Evolutionary conservation across 345 rosid genomes (phyloP), one percentile per base, ranked within the genome.

Genomic region (Gynandropsis gynandra): DNA sequence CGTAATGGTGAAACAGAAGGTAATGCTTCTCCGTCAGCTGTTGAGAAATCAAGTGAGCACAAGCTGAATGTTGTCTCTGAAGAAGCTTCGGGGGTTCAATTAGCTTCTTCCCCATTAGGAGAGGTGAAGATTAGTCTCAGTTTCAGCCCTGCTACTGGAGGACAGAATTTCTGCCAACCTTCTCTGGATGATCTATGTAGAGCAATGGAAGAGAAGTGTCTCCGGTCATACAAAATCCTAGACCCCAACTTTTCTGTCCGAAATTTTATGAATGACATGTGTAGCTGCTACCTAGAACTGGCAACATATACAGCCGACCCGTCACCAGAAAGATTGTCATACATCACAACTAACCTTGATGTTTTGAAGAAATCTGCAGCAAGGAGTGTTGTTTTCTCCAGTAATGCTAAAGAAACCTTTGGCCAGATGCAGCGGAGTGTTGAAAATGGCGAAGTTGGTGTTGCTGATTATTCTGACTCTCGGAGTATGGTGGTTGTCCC

Each of bases 121-220:
- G 98, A 84, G 73, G 95, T 87, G 76, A 84, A 84, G 77, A 68
- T 87, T 61, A 80, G 74, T 72, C 62, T 90, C 36, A 80, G 76
- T 65, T 90, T 76, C 76, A 61, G 69, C 67, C 71, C 80, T 71
- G 54, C 78, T 61, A 52, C 69, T 67, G 81, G 76, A 69, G 76
- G 74, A 36, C 69, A 77, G 31, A 74, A 68, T 63, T 64, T 68
- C 43, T 83, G 63, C 51, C 58, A 78, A 75, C 92, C 92, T 68
- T 74, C 68, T 68, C 60, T 74, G 63, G 87, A 86, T 58, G 85
- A 76, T 35, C 80, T 87, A 56, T 74, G 79, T 59, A 73, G 72
- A 74, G 73, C 67, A 56, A 72, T 83, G 89, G 83, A 84, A 66
- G 85, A 77, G 55, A 80, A 71, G 65, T 82, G 87, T 75, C 87